These are phyloP conservation scores for Aphanomyces astaci DNA, from an alignment of 352 stramenopile species.

Conservation along the genomic window DNA sequence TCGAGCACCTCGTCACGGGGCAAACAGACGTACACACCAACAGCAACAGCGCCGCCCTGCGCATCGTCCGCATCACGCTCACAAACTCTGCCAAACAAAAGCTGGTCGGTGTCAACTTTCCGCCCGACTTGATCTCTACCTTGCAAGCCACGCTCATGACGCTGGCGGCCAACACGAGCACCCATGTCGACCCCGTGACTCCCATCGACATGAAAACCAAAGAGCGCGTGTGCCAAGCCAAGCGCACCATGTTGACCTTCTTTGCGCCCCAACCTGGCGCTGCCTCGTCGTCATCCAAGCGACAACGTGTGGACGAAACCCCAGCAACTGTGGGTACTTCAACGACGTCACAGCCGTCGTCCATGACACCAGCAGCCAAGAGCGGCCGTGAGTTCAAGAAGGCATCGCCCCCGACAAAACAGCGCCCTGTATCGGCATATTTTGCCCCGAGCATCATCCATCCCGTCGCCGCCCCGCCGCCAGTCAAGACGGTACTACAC, in stretches of 20 bases:
- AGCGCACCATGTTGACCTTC: slow-evolving; percentile 12
- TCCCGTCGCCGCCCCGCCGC: background rate
- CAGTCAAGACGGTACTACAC: no score
- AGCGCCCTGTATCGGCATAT: background rate
- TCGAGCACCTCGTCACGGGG: background rate
- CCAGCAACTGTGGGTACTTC: background rate
- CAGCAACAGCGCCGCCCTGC: background rate
- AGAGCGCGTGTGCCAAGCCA: background rate
- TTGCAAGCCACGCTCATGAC: background rate
- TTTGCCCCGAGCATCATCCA: slow-evolving; percentile 4
- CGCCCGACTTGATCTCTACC: background rate
- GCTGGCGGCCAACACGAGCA: background rate
- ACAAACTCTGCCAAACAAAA: slow-evolving; percentile 19
- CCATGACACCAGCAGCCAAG: background rate
- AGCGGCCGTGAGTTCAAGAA: background rate
- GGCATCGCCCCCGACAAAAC: background rate
- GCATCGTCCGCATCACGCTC: slow-evolving; percentile 22
- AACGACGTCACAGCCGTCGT: background rate
- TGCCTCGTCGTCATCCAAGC: background rate
- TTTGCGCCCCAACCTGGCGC: slow-evolving; percentile 6
- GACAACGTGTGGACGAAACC: background rate
- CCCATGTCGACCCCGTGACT: slow-evolving; percentile 5
- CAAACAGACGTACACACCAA: background rate
- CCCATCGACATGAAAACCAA: background rate
- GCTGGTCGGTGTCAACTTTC: slow-evolving; percentile 18